Evolutionary conservation across 345 rosid species (phyloP), one percentile per base, ranked within the genome.

Genomic region (Ceriops zippeliana): DNA sequence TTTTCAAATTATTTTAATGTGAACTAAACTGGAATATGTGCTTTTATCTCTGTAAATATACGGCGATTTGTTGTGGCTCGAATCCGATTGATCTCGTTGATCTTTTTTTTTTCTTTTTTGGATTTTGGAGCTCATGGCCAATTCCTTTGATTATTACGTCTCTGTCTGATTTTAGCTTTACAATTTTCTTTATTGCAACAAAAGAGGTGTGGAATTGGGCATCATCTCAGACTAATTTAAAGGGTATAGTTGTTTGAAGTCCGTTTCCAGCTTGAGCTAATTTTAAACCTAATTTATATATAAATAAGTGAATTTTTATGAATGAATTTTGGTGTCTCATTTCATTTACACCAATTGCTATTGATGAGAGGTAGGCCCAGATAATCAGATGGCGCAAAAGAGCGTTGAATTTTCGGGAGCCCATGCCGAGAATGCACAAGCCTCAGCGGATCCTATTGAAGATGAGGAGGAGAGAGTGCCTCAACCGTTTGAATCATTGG

Each of bases 401-500:
- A 78, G 67, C 53, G 79, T 74, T 60, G 17, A 42, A 42, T 46
- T 80, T 68, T 86, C 75, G 26, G 70, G 71, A 62, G 63, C 32
- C 58, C 76, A 67, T 68, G 37, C 68, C n/a, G 67, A 60, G 66
- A 75, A 53, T 47, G 76, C 62, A 26, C 81, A 66, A 60, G 68
- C 42, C 54, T 27, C 81, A 5, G 66, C 46, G 0, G 80, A 60
- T 37, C 72, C 82, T 11, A 2, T 61, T 57, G 84, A 80, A 67
- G 81, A 67, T 28, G 68, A 61, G 26, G 79, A 78, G 70, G 70
- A 42, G 16, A 42, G 66, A 27, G 73, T 35, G 35, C 75, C 76
- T 73, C 79, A 80, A 73, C 84, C 80, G 13, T 66, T 70, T 15
- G 72, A 82, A 52, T 86, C 87, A 22, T 70, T 58, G 27, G 86